Conservation (phyloP, 1,284 basidiomycete species). For the Tetrapyrgos nigripes region DNA sequence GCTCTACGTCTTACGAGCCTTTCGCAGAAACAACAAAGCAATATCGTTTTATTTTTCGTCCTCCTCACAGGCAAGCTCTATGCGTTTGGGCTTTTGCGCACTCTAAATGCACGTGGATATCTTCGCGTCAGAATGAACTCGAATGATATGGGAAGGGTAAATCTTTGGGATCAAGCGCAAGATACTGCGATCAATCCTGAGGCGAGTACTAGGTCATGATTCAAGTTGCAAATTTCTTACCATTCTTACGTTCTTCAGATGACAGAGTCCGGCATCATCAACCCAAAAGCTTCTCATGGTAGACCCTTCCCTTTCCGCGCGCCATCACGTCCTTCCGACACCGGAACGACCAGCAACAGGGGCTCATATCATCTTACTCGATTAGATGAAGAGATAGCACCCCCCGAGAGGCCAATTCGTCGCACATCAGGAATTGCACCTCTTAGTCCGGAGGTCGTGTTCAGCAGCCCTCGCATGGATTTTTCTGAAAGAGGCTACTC, state of each 20-base stretch:
- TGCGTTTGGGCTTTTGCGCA: constrained; percentile 51
- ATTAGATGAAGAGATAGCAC: neutral
- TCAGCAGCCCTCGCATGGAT: neutral
- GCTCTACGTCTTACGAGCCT: neutral
- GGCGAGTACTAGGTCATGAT: neutral
- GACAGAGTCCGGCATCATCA: neutral
- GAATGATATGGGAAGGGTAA: constrained; percentile 44
- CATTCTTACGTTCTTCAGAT: neutral
- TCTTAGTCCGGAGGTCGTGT: neutral
- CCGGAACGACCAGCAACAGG: neutral
- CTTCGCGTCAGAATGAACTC: constrained; percentile 48
- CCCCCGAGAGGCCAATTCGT: neutral
- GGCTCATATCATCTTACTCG: neutral
- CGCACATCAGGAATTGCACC: neutral
- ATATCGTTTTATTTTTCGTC: constrained; percentile 54
- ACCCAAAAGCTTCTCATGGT: neutral
- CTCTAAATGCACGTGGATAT: constrained; percentile 48
- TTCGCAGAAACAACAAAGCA: constrained; percentile 29
- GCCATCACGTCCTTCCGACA: neutral
- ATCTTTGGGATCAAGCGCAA: constrained; percentile 34
- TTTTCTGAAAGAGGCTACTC: neutral
- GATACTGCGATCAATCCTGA: constrained; percentile 3
- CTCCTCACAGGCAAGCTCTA: constrained; percentile 59
- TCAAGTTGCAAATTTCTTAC: neutral
- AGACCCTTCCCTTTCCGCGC: neutral